Evolutionary conservation across 306 rosid species (phyloP), one percentile per base, ranked within the genome.

Genomic region (Dalbergia cochinchinensis): DNA sequence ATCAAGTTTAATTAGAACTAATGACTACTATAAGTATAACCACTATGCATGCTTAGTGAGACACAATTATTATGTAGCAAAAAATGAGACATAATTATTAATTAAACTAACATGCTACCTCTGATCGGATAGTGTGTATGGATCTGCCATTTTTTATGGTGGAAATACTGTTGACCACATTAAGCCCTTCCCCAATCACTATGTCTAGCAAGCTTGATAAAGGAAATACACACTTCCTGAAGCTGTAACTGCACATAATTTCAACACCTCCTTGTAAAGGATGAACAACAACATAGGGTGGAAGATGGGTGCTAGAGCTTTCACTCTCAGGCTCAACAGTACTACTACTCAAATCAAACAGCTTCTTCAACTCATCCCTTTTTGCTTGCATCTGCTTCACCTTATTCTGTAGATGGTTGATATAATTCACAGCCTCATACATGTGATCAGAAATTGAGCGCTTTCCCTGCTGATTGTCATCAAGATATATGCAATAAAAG

Each of bases 371-470:
- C 54, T 73, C 80, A 71, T 89, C 92, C 73, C 73, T 92, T 79
- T 77, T 85, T 19, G 12, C 63, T 65, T 65, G 26, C 73, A 88
- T 75, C 26, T 75, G 83, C 71, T 85, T 70, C 57, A 88, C 88
- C 80, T 83, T 88, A 60, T 69, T 77, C 73, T 78, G 65, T 26
- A 82, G 8, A 34, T 89, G 86, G n/a, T 85, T 84, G 77, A 92
- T 90, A 8, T 91, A 87, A 69, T 87, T 87, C 65, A 79, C 89
- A 5, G 97, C 94, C 82, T 81, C 97, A 44, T 82, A 18, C 55
- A 92, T 69, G 57, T 88, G 89, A 87, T 94, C 94, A 0, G 92
- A 81, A 63, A 65, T 71, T 3, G 97, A 85, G 44, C 97, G 93
- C 54, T 88, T 94, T 76, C 97, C 98, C 97, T 83, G 5, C 50